These are phyloP conservation scores for Trichophyton benhamiae DNA, from an alignment of 2,329 filamentous ascomycete species.

Conservation along the genomic window DNA sequence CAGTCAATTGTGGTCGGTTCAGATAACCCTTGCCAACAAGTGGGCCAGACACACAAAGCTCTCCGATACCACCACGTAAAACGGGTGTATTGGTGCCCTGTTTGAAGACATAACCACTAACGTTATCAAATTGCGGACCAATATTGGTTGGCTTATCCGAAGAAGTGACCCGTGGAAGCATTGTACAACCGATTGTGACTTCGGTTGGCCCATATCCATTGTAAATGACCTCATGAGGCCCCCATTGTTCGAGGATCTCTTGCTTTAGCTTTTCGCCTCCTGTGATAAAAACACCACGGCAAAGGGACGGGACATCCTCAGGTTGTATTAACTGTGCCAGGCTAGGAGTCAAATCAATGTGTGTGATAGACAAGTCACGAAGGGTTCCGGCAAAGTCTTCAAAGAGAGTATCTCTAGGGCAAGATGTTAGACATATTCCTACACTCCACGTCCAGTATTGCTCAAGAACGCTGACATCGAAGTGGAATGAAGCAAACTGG, in stretches of 20 bases:
- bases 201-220: conserved; percentile 91
- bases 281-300: conserved; percentile 79
- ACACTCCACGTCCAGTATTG: conserved; percentile 95
- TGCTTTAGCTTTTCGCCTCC: conserved; percentile 80
- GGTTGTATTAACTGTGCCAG: conserved; percentile 68
- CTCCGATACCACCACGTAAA: conserved; percentile 65
- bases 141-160: conserved; percentile 81
- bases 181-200: conserved; percentile 83
- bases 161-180: conserved; percentile 66
- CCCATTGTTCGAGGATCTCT: conserved; percentile 81
- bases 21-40: conserved; percentile 85
- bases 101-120: conserved; percentile 66
- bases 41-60: conserved; percentile 76
- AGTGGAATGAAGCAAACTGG: conserved; percentile 89
- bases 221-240: conserved; percentile 66
- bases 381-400: conserved; percentile 70
- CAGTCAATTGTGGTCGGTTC: conserved; percentile 64
- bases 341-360: conserved; percentile 85
- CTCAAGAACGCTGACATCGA: conserved; percentile 84
- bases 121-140: conserved; percentile 73
- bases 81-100: conserved; percentile 60
- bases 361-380: conserved; percentile 60
- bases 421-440: conserved; percentile 71
- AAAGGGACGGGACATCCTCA: conserved; percentile 66
- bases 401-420: conserved; percentile 70